Base-by-base conservation (phyloP, 352 stramenopile species). In the Pythium myriotylum region DNA sequence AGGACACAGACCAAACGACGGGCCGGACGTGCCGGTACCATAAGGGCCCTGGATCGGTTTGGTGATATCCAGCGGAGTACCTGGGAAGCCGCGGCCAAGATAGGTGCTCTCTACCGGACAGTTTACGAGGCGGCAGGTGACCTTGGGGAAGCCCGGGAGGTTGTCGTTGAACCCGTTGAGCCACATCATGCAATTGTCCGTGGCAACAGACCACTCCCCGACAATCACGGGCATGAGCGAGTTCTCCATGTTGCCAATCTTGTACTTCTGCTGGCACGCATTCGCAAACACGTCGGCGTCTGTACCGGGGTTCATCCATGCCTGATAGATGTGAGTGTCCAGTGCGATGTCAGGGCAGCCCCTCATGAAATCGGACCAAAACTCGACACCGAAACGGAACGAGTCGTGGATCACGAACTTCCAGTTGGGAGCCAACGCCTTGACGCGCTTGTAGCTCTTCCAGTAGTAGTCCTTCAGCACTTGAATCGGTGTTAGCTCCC, bases 271-370 rank as follows among this genome's bases (percentile, higher is more conserved):
- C 56, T 84, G 74, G 65, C 92, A 98, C 5, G 92, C 91, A 73
- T 97, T 95, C n/a, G 81, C 76, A 62, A 93, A 97, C 50, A 97
- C 97, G 58, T 87, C 82, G 37, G 79, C 77, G 53, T 71, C 54
- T 16, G 80, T 89, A 19, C 77, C 75, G 0, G 82, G 82, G 35
- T 76, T 77, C 62, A 89, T 88, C 79, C 81, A 90, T n/a, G 85
- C 87, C 71, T 98, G 94, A 72, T 98, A 98, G 59, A 98, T 98
- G 76, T 98, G 95, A 29, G 93, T 98, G 71, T 98, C 95, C 12
- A 98, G 70, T 3, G 91, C 93, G 64, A 97, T 95, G 59, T 98
- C 94, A 1, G 92, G 91, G 62, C 93, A 98, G 16, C 73, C 70
- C 43, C 74, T 77, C 73, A 92, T 89, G 68, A 94, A 92, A 19